A percentile compares a stretch with the other conserved stretches of the same genome.
Conservation (phyloP, 2,329 filamentous ascomycete genomes). For the Verticillium albo-atrum region DNA sequence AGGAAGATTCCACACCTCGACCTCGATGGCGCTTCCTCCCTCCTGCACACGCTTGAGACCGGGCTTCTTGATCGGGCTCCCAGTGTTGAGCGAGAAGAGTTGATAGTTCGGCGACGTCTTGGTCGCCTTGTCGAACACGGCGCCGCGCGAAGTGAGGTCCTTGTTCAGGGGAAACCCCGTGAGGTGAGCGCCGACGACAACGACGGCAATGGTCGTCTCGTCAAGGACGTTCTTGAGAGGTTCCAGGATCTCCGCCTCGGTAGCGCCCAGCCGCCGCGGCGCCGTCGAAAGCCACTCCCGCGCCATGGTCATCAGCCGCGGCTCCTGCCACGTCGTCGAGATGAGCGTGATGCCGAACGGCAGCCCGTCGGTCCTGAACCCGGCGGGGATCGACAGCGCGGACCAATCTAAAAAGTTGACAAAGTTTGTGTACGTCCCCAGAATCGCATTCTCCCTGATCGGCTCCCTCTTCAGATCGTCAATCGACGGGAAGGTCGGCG, state of each 20-base stretch:
- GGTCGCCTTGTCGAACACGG: slow-evolving; percentile 15
- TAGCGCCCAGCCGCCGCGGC: slow-evolving; percentile 21
- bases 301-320: slow-evolving; percentile 21
- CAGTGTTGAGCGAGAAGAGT: slow-evolving; percentile 20
- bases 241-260: slow-evolving; percentile 11
- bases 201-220: slow-evolving; percentile 17
- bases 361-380: slow-evolving; percentile 28
- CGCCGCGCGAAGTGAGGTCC: slow-evolving; percentile 25
- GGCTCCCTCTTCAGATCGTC: slow-evolving; percentile 46
- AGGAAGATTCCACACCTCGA: slow-evolving; percentile 31
- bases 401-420: slow-evolving; percentile 57
- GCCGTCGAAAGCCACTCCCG: slow-evolving; percentile 19
- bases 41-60: slow-evolving; percentile 22
- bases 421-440: slow-evolving; percentile 56
- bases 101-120: slow-evolving; percentile 24
- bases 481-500: slow-evolving; percentile 47
- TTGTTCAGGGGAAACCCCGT: slow-evolving; percentile 27
- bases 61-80: slow-evolving; percentile 19
- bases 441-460: slow-evolving; percentile 45
- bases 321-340: slow-evolving; percentile 28
- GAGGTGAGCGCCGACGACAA: slow-evolving; percentile 30
- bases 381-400: slow-evolving; percentile 48
- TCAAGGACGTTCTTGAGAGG: not conserved
- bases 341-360: slow-evolving; percentile 34
- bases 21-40: slow-evolving; percentile 21